Base-by-base conservation (phyloP, 2,329 filamentous ascomycete genomes). In the Colletotrichum destructivum region DNA sequence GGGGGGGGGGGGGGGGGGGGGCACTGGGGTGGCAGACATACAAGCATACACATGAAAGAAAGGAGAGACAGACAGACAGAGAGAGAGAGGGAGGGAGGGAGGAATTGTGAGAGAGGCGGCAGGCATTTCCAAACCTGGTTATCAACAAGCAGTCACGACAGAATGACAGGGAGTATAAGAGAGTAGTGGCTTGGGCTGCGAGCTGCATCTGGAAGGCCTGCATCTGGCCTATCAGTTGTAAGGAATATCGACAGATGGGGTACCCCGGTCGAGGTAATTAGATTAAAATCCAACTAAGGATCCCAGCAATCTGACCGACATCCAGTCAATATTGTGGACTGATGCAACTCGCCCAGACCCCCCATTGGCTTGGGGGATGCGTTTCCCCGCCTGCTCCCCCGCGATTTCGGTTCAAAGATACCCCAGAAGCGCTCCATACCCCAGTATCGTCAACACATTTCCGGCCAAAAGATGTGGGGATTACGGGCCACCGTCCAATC, bases 321-420 rank as follows among this genome's bases (percentile, higher is more conserved):
- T 44, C 7, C 42, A 35, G 31, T 35, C 31, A 35, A 35, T 35
- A 18, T 47, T 47, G 5, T 47, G 44, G 7, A n/a, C 44, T 8
- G 44, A 26, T 16, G 23, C 31, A 9, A n/a, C 31, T 8, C 7
- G 13, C 13, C 49, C 13, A 8, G 9, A 4, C 8, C 5, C 6
- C n/a, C 40, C 35, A 40, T 21, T 23, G 35, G 54, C 13, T 11
- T 16, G n/a, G n/a, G 40, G 4, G n/a, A 42, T 11, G n/a, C 35
- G 4, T 49, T 57, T 57, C 54, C 35, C 35, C 54, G 54, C 35
- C 12, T 57, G 12, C 47, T 40, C 35, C 35, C 35, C 54, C n/a
- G 54, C 35, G 54, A 42, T 57, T 42, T 42, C 54, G 35, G 54
- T 23, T 16, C 21, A 42, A 56, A 57, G n/a, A 57, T 57, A 21